Base-by-base conservation (phyloP, 2,329 filamentous ascomycete genomes). In the Bipolaris oryzae region DNA sequence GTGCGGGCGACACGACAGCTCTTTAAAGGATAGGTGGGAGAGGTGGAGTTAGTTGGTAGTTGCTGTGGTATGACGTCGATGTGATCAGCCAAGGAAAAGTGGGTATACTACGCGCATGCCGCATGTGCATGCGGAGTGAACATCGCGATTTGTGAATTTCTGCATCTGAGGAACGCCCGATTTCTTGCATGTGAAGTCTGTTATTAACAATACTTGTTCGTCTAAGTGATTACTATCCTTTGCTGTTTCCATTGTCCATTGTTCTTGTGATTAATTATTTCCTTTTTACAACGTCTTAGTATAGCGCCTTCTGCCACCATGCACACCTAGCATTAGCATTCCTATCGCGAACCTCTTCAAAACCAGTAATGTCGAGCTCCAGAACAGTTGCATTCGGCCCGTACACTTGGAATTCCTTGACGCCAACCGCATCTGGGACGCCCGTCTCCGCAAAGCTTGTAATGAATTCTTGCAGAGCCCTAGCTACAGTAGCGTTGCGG, bases 251-350 rank as follows among this genome's bases (percentile, higher is more conserved):
- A 2, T 37, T 28, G 15, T 18, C 25, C 9, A 10, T 28, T 9
- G 25, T 28, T 28, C 25, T 42, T 25, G 21, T 42, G 20, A 35
- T n/a, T 3, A 10, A 20, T 47, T 44, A 21, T 7, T 13, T n/a
- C 16, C 47, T 47, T 38, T 47, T 51, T 11, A 39, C n/a, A 47
- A 39, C n/a, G 49, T 49, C 67, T 48, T 53, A 69, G 57, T 77
- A 81, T 53, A 81, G 61, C 28, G 72, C 79, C 67, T 80, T 78
- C 73, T 85, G 81, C 83, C 83, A 85, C 75, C 77, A 85, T 51
- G 73, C 70, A 69, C 84, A 85, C 61, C 83, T 75, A 39, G 65
- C 64, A 62, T 81, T 83, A 9, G 77, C 77, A 53, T 79, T 78
- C 10, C 74, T 73, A 70, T 86, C 83, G 56, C 59, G 73, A 35